Conservation (phyloP, 2,329 filamentous ascomycete genomes). For the Mycosphaerella sp. region DNA sequence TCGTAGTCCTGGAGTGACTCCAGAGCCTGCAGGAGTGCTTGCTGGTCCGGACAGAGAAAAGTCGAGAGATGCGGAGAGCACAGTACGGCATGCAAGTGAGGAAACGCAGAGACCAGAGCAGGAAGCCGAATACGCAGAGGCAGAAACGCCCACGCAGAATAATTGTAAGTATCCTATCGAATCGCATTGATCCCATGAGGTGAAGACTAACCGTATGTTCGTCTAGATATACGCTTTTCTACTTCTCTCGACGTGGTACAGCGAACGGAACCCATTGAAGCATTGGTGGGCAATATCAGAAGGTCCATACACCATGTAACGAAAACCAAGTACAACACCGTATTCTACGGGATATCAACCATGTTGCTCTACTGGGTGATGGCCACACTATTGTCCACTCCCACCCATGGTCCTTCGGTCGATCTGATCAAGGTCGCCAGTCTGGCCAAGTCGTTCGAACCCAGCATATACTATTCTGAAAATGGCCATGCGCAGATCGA, state of each 20-base stretch:
- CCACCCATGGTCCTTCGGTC: conserved; percentile 59
- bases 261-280: conserved; percentile 74
- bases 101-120: conserved; percentile 16
- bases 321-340: conserved; percentile 61
- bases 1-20: conserved; percentile 31
- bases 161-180: conserved; percentile 30
- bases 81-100: conserved; percentile 18
- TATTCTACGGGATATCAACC: conserved; percentile 55
- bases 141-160: conserved; percentile 29
- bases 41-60: conserved; percentile 18
- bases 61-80: conserved; percentile 18
- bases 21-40: conserved; percentile 22
- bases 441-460: conserved; percentile 85
- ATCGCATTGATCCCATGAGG: neutral
- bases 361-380: conserved; percentile 60
- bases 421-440: conserved; percentile 87
- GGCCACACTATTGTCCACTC: conserved; percentile 63
- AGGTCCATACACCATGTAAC: conserved; percentile 56
- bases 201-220: conserved; percentile 16
- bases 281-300: conserved; percentile 58
- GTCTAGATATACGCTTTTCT: conserved; percentile 75
- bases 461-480: conserved; percentile 90
- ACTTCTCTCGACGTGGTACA: conserved; percentile 84
- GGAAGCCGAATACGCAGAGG: conserved; percentile 19
- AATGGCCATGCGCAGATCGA: conserved; percentile 79